Base-by-base conservation (phyloP, 2,329 filamentous ascomycete species). In the Xylariomycetidae sp. region DNA sequence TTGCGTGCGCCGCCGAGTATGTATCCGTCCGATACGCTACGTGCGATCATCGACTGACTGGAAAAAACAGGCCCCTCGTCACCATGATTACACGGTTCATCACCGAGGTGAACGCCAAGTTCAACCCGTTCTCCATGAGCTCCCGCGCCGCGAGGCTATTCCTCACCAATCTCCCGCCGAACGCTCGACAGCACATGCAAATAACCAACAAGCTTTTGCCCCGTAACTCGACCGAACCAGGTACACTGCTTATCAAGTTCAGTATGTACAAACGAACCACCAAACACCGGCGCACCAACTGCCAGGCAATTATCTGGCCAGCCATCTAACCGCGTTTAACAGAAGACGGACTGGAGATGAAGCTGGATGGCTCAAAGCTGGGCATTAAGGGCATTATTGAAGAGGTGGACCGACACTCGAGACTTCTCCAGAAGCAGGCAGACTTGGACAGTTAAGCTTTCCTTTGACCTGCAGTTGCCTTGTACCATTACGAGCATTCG, bases 331-430 rank as follows among this genome's bases (percentile, higher is more conserved):
- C 5, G 10, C 17, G 22, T 10, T 19, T n/a, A 10, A 20, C 15
- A 93, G 86, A 95, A 72, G 92, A 95, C 56, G 92, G 92, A 50
- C 94, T 90, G 65, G 82, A 93, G 53, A 76, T 96, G 67, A 77
- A 78, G 20, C 74, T 96, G 24, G 80, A 95, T 56, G 73, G 86
- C 46, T 79, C 85, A 48, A 83, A 82, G 59, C 70, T 89, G 63
- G 83, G 80, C 48, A 89, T 96, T 56, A 85, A 85, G 57, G 84
- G 88, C 52, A 76, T 96, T 14, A 72, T 90, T 37, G 85, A 88
- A 58, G 88, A 96, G 61, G 79, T 95, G 27, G 85, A 95, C 58
- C 74, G 92, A 52, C 87, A 96, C 65, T 95, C 88, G 31, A 76
- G 92, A 47, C 68, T 72, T 47, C 63, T 96, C 54, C 79, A 86